Percentiles rank a stretch among this genome's conserved stretches.
phyloP scores from a whole-genome alignment of 805 yeast genomes.

The Teunomyces gatunensis region DNA sequence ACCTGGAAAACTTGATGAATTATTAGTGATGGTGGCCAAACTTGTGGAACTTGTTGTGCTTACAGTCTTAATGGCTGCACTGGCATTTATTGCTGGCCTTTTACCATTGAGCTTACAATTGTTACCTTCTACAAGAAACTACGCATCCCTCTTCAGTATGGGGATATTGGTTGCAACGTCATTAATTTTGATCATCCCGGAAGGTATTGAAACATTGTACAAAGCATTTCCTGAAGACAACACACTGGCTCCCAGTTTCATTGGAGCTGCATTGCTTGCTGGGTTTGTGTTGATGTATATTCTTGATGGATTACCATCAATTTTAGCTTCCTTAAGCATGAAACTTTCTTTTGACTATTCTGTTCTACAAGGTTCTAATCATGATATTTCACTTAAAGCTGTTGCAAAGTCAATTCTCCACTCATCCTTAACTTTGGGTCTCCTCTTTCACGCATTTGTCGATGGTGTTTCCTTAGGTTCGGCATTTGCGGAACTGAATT shows the following conservation, averaged over 20 bases:
- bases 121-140: slow-evolving; percentile 27
- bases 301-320: slow-evolving; percentile 38
- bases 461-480: slow-evolving; percentile 77
- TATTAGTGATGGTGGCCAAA: not conserved
- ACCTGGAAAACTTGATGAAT: not conserved
- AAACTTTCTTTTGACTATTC: slow-evolving; percentile 8
- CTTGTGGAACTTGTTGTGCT: slow-evolving; percentile 9
- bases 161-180: slow-evolving; percentile 64
- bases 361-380: not conserved
- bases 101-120: slow-evolving; percentile 27
- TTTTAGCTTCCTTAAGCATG: slow-evolving; percentile 7
- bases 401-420: slow-evolving; percentile 26
- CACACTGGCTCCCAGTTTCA: slow-evolving; percentile 17
- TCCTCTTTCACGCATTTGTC: slow-evolving; percentile 62
- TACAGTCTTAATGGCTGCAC: slow-evolving; percentile 16
- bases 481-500: slow-evolving; percentile 39
- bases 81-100: slow-evolving; percentile 20
- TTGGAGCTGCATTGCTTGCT: slow-evolving; percentile 48
- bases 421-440: slow-evolving; percentile 56
- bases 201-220: slow-evolving; percentile 52
- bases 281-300: slow-evolving; percentile 57
- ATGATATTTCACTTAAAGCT: not conserved
- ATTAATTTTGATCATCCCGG: slow-evolving; percentile 60
- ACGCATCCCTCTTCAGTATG: slow-evolving; percentile 50
- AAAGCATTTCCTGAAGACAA: slow-evolving; percentile 17